phyloP scores from a whole-genome alignment of 306 rosid species.

The Dryas drummondii region DNA sequence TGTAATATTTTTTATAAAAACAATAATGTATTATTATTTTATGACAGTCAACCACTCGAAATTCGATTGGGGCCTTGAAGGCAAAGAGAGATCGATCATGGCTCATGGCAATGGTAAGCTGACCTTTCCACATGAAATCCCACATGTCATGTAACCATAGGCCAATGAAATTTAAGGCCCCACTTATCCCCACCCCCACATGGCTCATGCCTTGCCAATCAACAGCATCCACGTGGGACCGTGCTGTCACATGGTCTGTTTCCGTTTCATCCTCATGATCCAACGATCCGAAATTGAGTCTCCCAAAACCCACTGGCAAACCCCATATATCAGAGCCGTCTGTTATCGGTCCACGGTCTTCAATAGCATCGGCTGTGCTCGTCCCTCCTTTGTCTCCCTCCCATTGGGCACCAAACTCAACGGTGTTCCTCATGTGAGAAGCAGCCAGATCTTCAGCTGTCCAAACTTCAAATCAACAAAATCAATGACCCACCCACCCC shows the following conservation, averaged over 20 bases:
- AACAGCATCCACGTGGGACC: conserved; percentile 48
- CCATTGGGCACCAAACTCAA: conserved; percentile 28
- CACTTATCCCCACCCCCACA: conserved; percentile 37
- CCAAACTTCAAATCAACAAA: not conserved
- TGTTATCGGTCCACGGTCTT: conserved; percentile 38
- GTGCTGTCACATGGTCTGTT: conserved; percentile 47
- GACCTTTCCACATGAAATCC: conserved; percentile 26
- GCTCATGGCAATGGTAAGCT: not conserved
- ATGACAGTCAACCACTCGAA: not conserved
- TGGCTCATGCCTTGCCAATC: conserved; percentile 39
- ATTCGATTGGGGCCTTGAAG: not conserved
- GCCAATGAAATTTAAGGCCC: conserved; percentile 20
- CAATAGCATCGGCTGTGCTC: conserved; percentile 33
- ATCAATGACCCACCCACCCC: not conserved
- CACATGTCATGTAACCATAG: conserved; percentile 28
- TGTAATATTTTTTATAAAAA: too few relatives aligned
- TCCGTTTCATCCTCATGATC: conserved; percentile 32
- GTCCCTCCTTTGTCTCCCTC: conserved; percentile 48
- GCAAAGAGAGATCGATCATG: not conserved
- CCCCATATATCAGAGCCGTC: conserved; percentile 39
- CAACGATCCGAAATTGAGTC: conserved; percentile 34
- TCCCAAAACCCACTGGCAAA: not conserved
- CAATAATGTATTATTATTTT: too few relatives aligned
- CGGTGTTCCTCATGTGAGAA: conserved; percentile 37
- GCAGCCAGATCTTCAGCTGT: conserved; percentile 39